phyloP scores from a whole-genome alignment of 1,284 basidiomycete genomes.

The Ustilago vetiveriae region DNA sequence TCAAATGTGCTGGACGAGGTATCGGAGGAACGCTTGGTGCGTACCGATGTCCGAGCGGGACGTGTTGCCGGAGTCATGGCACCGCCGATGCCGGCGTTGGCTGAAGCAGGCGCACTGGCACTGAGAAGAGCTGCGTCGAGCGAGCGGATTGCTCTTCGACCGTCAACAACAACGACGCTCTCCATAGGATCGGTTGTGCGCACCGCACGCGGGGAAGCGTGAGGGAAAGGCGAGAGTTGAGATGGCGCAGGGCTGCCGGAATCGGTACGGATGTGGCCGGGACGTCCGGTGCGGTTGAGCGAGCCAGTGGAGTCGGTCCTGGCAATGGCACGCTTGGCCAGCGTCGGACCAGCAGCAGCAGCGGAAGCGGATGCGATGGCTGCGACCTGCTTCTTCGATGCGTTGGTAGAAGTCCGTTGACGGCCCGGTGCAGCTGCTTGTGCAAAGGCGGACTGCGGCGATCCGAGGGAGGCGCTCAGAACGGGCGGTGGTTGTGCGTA shows the following conservation, averaged over 20 bases:
- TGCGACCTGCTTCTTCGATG: slow-evolving; percentile 22
- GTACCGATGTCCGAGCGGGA: slow-evolving; percentile 8
- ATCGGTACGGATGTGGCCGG: slow-evolving; percentile 32
- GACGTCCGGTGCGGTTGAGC: slow-evolving; percentile 27
- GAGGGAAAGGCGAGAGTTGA: slow-evolving; percentile 63
- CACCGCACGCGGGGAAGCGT: slow-evolving; percentile 47
- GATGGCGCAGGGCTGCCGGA: slow-evolving; percentile 63
- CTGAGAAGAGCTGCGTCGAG: slow-evolving; percentile 57
- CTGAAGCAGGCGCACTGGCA: slow-evolving; percentile 52
- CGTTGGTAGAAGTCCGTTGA: slow-evolving; percentile 18
- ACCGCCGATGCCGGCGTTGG: not conserved
- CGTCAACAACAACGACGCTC: slow-evolving; percentile 32
- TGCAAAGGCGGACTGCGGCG: slow-evolving; percentile 25
- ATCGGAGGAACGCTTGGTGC: slow-evolving; percentile 41
- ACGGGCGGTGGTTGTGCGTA: slow-evolving; percentile 36
- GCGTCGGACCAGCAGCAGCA: slow-evolving; percentile 35
- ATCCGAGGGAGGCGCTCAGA: slow-evolving; percentile 39
- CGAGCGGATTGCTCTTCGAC: slow-evolving; percentile 31
- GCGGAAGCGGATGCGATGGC: slow-evolving; percentile 12
- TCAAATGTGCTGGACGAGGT: slow-evolving; percentile 20
- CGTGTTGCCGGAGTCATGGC: slow-evolving; percentile 1
- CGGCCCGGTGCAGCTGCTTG: slow-evolving; percentile 11
- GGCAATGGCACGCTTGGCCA: slow-evolving; percentile 55
- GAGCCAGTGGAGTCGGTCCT: slow-evolving; percentile 46
- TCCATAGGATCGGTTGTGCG: slow-evolving; percentile 39